Percentiles rank a stretch among this genome's conserved stretches.
phyloP scores from a whole-genome alignment of 1,139 yeast genomes.

The Pichia sorboxylosa region DNA sequence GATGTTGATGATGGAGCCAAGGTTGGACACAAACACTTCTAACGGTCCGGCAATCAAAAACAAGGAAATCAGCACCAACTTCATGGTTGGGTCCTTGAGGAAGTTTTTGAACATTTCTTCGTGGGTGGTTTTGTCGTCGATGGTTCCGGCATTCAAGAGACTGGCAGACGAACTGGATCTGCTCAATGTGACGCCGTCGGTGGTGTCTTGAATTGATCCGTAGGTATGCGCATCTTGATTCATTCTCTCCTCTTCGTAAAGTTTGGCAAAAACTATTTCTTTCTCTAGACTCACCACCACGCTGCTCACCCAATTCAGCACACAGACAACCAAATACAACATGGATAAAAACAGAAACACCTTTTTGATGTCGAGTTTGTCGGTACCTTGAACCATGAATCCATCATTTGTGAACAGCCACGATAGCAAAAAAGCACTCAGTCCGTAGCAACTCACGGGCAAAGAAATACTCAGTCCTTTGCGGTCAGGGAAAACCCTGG shows the following conservation, averaged over 20 bases:
- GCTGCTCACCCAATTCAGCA: constrained; percentile 50
- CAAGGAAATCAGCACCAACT: constrained; percentile 51
- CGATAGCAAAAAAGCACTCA: constrained; percentile 58
- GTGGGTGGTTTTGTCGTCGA: constrained; percentile 29
- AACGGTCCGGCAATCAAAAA: constrained; percentile 71
- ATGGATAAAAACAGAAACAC: constrained; percentile 50
- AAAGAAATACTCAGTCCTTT: constrained; percentile 77
- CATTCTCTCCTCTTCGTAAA: constrained; percentile 8
- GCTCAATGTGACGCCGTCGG: constrained; percentile 1
- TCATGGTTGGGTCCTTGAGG: constrained; percentile 51
- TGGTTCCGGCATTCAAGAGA: constrained; percentile 5
- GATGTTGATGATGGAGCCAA: constrained; percentile 48
- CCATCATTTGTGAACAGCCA: constrained; percentile 36
- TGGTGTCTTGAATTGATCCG: not conserved
- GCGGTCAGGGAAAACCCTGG: constrained; percentile 61
- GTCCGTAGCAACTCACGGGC: constrained; percentile 81
- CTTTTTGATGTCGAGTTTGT: constrained; percentile 34
- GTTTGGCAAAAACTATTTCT: constrained; percentile 33
- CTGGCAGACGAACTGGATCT: too few species aligned
- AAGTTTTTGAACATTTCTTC: constrained; percentile 38
- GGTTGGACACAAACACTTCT: constrained; percentile 77
- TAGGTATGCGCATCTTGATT: not conserved
- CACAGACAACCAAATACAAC: constrained; percentile 45
- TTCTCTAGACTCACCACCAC: constrained; percentile 54
- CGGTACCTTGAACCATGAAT: constrained; percentile 24